Base-by-base conservation (phyloP, 2,329 filamentous ascomycete genomes). In the Pseudocercospora fuligena region DNA sequence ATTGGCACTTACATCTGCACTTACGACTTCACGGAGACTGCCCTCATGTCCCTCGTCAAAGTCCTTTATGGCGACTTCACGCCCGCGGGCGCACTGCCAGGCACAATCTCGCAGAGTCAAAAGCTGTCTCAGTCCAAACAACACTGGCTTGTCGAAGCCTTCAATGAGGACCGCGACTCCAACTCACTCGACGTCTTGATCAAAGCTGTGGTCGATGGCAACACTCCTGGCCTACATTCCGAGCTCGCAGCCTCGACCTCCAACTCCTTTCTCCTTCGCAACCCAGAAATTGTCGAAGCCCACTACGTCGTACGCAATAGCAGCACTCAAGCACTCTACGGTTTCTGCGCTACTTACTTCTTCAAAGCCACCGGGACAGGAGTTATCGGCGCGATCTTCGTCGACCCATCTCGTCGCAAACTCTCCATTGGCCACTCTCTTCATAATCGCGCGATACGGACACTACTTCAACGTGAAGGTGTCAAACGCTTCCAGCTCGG, bases 261-360 rank as follows among this genome's bases (percentile, higher is more conserved):
- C 0, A 87, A 87, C 56, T 91, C 91, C 0, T 97, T 98, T 76
- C 87, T 93, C 65, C 82, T 97, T 1, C 87, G 85, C 69, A 89
- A 89, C 72, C 83, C 87, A 0, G 87, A 89, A 54, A 86, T 97
- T 29, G 88, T 92, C 64, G 93, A 97, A 78, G 84, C 89, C 0
- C 94, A 98, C 78, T 97, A 94, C 75, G 93, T 97, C 8, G 94
- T 98, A 33, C 88, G 94, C 21, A 98, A 97, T 77, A 96, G 92
- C 80, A 97, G 92, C 78, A 98, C 94, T 0, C 90, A 93, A 69
- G 92, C 92, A 0, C 81, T 98, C 0, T 97, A 97, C 75, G 94
- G 94, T 1, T 98, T 97, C 78, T 94, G 92, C 74, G 91, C 93
- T 0, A 97, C 93, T 0, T 97, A 97, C 76, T 93, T 88, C 76